phyloP scores from a whole-genome alignment of 257 asterid genomes.

The Solanum etuberosum region DNA sequence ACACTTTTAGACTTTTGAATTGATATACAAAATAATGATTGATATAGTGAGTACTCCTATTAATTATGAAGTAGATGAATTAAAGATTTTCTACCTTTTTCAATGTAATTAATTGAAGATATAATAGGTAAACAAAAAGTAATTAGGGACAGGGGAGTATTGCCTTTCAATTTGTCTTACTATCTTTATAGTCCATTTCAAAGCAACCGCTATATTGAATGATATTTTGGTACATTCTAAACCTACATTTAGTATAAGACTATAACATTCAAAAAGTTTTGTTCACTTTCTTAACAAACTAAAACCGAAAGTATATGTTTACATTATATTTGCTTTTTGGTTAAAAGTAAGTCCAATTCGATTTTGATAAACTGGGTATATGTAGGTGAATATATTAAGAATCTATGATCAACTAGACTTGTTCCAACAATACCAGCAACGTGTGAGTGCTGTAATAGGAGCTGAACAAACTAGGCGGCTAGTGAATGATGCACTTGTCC shows the following conservation, averaged over 20 bases:
- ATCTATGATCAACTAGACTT: constrained; percentile 27
- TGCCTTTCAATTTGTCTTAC: too few relatives aligned
- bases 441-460: constrained; percentile 43
- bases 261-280: not conserved
- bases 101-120: too few relatives aligned
- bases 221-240: not conserved
- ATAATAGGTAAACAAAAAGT: too few relatives aligned
- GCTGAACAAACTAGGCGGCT: constrained; percentile 15
- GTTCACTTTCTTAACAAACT: too few relatives aligned
- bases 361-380: not conserved
- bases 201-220: too few relatives aligned
- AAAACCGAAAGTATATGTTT: not conserved
- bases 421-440: constrained; percentile 35
- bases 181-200: not conserved
- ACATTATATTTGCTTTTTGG: not conserved
- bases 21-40: too few relatives aligned
- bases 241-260: too few relatives aligned
- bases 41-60: too few relatives aligned
- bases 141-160: too few relatives aligned
- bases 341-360: not conserved
- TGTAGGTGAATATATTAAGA: constrained; percentile 41
- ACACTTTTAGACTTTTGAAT: too few relatives aligned
- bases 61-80: too few relatives aligned
- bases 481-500: constrained; percentile 51
- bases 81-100: too few relatives aligned